Evolutionary conservation across 148 eudicot genomes (phyloP), one percentile per base, ranked within the genome.

Genomic region (Heliamphora exappendiculata): DNA sequence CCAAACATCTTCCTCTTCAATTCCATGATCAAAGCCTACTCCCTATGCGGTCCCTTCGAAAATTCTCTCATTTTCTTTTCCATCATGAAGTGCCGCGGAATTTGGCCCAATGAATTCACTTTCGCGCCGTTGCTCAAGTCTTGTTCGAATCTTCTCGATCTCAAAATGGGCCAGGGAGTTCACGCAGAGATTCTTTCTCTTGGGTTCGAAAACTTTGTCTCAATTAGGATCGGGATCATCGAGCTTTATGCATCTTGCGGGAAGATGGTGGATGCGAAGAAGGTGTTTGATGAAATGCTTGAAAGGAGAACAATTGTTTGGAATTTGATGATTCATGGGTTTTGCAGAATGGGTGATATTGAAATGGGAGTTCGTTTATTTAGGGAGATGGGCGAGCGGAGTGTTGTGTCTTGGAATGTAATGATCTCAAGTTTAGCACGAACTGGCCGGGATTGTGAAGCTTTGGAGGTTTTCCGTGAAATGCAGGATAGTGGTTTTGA

Each of bases 101-200:
- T 91, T 78, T 84, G 87, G 85, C 88, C 93, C 44, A 84, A 91
- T 63, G 91, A 91, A 24, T 89, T 65, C 82, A 89, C 97, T 1
- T 85, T 88, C 49, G 89, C 90, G 29, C 91, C 97, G 39, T 78
- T 91, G 49, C 80, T 87, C n/a, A 91, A 91, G 86, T 85, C 89
- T 53, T 89, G 93, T 76, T 80, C 89, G 10, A 77, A 82, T 80
- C 69, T 88, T 16, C 7, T 74, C 12, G 89, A 89, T 66, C 70
- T 79, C 53, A 68, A 70, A 55, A 74, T 77, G 51, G 94, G 97
- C 5, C 73, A 75, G 41, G 82, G 76, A 53, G 83, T 88, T 81
- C 91, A 88, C 29, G 73, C 81, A 22, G 87, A 83, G 77, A 62
- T 81, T 7, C 9, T 87, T 1, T 78, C 65, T 0, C 68, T 74